A percentile compares a stretch with the other conserved stretches of the same genome.
Conservation (phyloP, 2,329 filamentous ascomycete species). For the Diaporthe caulivora region DNA sequence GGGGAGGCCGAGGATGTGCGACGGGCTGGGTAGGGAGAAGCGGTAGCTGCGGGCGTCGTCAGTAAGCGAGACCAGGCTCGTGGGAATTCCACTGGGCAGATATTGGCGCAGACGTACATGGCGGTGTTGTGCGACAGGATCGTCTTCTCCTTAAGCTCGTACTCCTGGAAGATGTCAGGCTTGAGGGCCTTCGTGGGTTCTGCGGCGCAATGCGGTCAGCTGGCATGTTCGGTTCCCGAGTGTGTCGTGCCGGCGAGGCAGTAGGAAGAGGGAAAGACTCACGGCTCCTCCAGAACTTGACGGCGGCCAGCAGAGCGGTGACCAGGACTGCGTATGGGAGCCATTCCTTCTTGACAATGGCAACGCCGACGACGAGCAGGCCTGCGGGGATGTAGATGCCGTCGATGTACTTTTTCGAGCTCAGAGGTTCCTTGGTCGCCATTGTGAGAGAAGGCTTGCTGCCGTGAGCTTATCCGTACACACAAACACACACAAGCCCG, state of each 20-base stretch:
- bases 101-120: conserved; percentile 71
- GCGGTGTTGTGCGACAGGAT: conserved; percentile 98
- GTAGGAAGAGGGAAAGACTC: conserved; percentile 53
- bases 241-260: background rate
- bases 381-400: conserved; percentile 87
- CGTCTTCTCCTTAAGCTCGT: conserved; percentile 94
- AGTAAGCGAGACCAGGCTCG: background rate
- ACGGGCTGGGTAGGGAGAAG: conserved; percentile 83
- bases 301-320: conserved; percentile 74
- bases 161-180: conserved; percentile 89
- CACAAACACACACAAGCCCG: conserved; percentile 13
- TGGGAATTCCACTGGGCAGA: background rate
- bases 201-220: conserved; percentile 50
- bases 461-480: conserved; percentile 20
- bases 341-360: conserved; percentile 85
- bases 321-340: conserved; percentile 76
- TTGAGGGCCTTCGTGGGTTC: conserved; percentile 87
- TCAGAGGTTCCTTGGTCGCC: conserved; percentile 39
- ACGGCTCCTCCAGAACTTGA: conserved; percentile 81
- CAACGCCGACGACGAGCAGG: conserved; percentile 80
- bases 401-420: conserved; percentile 75
- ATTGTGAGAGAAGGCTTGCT: conserved; percentile 18
- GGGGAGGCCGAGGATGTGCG: conserved; percentile 90
- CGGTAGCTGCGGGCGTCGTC: conserved; percentile 75
- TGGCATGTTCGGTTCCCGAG: background rate